Evolutionary conservation across 2,329 filamentous ascomycete genomes (phyloP), one percentile per base, ranked within the genome.

Genomic region (Seiridium unicorne): DNA sequence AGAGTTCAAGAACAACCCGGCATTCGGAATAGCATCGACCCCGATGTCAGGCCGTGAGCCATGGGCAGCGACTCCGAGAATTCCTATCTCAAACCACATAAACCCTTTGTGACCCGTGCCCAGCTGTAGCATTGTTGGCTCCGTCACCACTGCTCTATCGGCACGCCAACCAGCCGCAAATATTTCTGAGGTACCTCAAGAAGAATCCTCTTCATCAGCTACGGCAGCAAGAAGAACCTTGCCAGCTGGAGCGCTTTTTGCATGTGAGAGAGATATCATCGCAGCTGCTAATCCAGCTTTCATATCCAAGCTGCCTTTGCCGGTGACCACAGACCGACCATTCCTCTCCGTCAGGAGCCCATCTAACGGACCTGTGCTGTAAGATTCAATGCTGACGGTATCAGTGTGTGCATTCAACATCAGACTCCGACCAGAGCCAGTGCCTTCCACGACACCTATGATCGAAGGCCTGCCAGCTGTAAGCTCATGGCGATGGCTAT

Each of bases 331-430:
- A 76, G 1, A 82, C 64, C 7, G 72, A 72, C 0, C 74, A 77
- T 7, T 55, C 31, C 34, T 44, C 26, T 55, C 49, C 3, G 9
- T 38, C 2, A 32, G 1, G 6, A 26, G n/a, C 1, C 36, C 53
- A 18, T 18, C 79, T 64, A 84, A 65, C 0, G 80, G 72, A 44
- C 83, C 74, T 2, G 70, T 72, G 1, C 78, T 76, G 59, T 84
- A 83, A 2, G 79, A 79, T 4, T 72, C 64, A 0, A 79, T 64
- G 5, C 76, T 83, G 4, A 84, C 82, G 0, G 82, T 84, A 57
- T 85, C 81, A 1, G 80, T 74, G 60, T 84, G 82, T 0, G 82
- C 81, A 32, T 84, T 84, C 46, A 84, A 70, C 77, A 84, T 82
- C 4, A 84, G 65, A 1, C 70, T 79, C 60, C 78, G 79, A 4